Conservation (phyloP, 2,329 filamentous ascomycete genomes). For the Phaeosphaeria sp. region DNA sequence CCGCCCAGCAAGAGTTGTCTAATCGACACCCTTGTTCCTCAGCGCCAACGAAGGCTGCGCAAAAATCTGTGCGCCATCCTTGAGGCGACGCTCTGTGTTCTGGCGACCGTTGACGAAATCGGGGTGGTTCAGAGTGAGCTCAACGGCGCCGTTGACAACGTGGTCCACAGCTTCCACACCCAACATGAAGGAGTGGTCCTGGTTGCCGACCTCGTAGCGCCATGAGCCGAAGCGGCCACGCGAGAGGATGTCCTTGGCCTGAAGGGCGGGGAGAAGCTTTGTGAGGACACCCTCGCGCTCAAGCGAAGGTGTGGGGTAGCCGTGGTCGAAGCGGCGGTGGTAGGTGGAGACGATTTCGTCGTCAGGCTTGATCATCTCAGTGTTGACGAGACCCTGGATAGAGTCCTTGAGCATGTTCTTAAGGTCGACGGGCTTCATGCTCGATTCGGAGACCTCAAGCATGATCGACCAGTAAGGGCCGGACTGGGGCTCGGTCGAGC, state of each 20-base stretch:
- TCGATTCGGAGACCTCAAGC: slow-evolving; percentile 96
- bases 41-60: slow-evolving; percentile 44
- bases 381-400: slow-evolving; percentile 97
- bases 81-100: slow-evolving; percentile 69
- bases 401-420: slow-evolving; percentile 85
- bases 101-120: slow-evolving; percentile 87
- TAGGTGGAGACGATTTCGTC: slow-evolving; percentile 99
- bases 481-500: slow-evolving; percentile 74
- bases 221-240: slow-evolving; percentile 97
- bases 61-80: slow-evolving; percentile 67
- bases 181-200: slow-evolving; percentile 98
- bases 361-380: slow-evolving; percentile 86
- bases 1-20: slow-evolving; percentile 10
- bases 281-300: slow-evolving; percentile 95
- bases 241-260: slow-evolving; percentile 90
- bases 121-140: slow-evolving; percentile 94
- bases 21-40: slow-evolving; percentile 37
- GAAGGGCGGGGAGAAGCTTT: slow-evolving; percentile 89
- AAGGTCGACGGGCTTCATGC: slow-evolving; percentile 90
- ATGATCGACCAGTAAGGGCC: slow-evolving; percentile 99
- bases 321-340: slow-evolving; percentile 97
- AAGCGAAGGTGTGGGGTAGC: slow-evolving; percentile 92
- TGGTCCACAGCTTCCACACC: slow-evolving; percentile 92
- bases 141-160: slow-evolving; percentile 86
- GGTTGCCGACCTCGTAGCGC: slow-evolving; percentile 96